Evolutionary conservation across 1,284 basidiomycete species (phyloP).

Genomic region (Grifola frondosa): DNA sequence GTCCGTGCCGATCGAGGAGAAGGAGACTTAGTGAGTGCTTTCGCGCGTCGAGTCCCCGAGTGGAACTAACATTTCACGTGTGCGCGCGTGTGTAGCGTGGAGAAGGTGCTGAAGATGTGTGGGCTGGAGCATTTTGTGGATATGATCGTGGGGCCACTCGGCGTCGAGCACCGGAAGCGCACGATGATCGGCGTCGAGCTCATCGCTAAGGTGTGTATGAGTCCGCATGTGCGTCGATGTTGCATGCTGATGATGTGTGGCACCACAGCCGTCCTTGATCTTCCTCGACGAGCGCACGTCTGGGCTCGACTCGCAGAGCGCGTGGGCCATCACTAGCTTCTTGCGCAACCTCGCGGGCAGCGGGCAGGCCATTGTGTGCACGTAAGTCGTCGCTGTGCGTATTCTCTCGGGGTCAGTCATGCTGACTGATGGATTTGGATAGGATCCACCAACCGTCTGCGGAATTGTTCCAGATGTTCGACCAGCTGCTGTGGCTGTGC

Average conservation of each 20-base stretch:
- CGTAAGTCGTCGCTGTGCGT: too few species aligned
- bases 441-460: slow-evolving; percentile 71
- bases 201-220: too few species aligned
- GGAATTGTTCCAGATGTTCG: slow-evolving; percentile 74
- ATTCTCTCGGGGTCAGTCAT: too few species aligned
- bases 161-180: slow-evolving; percentile 78
- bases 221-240: too few species aligned
- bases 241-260: too few species aligned
- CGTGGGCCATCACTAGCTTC: slow-evolving; percentile 84
- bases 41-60: too few species aligned
- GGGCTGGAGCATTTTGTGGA: slow-evolving; percentile 72
- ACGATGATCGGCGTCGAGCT: slow-evolving; percentile 83
- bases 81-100: slow-evolving; percentile 51
- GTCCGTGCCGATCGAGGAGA: slow-evolving; percentile 66
- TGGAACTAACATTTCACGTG: too few species aligned
- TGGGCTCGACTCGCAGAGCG: slow-evolving; percentile 86
- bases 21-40: slow-evolving; percentile 66
- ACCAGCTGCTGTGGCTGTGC: slow-evolving; percentile 55
- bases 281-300: slow-evolving; percentile 86
- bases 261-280: slow-evolving; percentile 73
- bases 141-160: slow-evolving; percentile 74
- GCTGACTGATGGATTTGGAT: too few species aligned
- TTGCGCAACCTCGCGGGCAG: slow-evolving; percentile 79
- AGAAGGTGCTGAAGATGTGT: slow-evolving; percentile 77
- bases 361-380: slow-evolving; percentile 78